Evolutionary conservation across 2,329 filamentous ascomycete genomes (phyloP).

Genomic region (Botrytis pseudocinerea): DNA sequence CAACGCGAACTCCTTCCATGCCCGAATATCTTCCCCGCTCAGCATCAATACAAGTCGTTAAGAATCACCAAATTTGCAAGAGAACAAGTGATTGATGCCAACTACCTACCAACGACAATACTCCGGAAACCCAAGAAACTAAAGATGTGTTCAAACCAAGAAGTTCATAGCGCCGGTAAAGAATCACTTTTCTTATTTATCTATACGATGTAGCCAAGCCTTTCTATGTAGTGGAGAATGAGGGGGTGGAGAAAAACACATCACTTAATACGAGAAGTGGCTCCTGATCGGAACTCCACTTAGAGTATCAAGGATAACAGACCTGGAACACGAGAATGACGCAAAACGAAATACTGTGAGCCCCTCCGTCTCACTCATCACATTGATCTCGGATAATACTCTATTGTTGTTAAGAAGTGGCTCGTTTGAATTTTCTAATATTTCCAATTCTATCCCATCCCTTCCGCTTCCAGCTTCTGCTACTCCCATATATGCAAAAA

Average conservation of each 20-base stretch:
- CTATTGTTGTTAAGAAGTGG: not conserved
- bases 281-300: not conserved
- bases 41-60: not conserved
- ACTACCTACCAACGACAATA: not conserved
- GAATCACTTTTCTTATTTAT: not conserved
- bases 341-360: not conserved
- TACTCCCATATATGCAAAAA: constrained; percentile 6
- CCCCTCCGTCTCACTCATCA: not conserved
- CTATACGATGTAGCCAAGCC: not conserved
- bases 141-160: not conserved
- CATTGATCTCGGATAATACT: not conserved
- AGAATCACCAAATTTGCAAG: not conserved
- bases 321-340: not conserved
- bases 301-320: not conserved
- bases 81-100: not conserved
- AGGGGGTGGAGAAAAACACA: not conserved
- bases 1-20: not conserved
- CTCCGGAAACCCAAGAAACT: not conserved
- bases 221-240: not conserved
- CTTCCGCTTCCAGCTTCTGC: not conserved
- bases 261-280: not conserved
- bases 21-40: not conserved
- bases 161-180: not conserved
- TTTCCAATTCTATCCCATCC: not conserved
- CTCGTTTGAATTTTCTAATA: not conserved